Base-by-base conservation (phyloP, 192 early-diverging fungal species). In the Cetraspora pellucida region DNA sequence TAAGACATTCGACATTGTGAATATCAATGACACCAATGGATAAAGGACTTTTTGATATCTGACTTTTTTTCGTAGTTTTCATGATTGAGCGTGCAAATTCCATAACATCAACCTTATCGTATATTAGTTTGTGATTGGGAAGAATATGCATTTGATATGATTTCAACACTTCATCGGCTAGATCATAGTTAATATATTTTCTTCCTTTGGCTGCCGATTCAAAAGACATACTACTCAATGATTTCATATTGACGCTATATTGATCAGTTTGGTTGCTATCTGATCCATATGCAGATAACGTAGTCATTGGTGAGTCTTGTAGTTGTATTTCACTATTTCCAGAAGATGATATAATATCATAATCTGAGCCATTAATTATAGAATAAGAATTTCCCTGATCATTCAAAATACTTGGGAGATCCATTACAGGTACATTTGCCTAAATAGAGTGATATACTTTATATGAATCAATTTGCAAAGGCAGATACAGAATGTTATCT, bases 391-490 rank as follows among this genome's bases (percentile, higher is more conserved):
- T 55, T 55, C 14, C 14, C 52, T 0, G 16, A 55, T 55, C 58
- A 60, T 67, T 67, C 31, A 67, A 67, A 23, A 67, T 67, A 67
- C 65, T 67, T 67, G 31, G 10, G 45, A 43, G 31, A 67, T 67
- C 45, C 65, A 67, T 67, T 17, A 67, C 21, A 67, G 28, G 31
- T 67, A 23, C 14, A 16, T 67, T 46, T 43, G 45, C 37, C 43
- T 67, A 43, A 67, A 67, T 21, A 21, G 21, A 17, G 19, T 16
- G 45, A 67, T 60, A n/a, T 19, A 13, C 25, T 10, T 45, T 46
- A 13, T 44, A 43, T 45, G 21, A 46, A 67, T 10, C 61, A 64
- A 64, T 55, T 55, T 55, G 58, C 11, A 52, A 52, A 60, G 23
- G 58, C 0, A 25, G 52, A 55, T 55, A 16, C 52, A 37, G 37